Evolutionary conservation across 176 grass and related monocot species (phyloP).

Genomic region (Oryza meyeriana): DNA sequence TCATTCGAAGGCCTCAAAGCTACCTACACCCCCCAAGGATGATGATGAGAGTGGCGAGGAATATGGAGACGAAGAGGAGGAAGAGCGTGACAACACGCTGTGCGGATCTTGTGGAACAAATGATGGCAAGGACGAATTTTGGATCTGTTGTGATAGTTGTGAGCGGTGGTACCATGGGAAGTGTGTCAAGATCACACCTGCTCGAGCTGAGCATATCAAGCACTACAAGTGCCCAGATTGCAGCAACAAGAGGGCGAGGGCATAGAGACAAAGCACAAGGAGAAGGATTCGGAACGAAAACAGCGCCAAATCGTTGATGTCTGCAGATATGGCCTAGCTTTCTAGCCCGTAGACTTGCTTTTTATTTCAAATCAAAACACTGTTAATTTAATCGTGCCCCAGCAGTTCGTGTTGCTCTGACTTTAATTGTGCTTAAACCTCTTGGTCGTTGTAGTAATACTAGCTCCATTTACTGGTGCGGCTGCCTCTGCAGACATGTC

Average conservation of each 20-base stretch:
- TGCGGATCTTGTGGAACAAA: slow-evolving; percentile 85
- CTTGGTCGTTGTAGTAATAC: slow-evolving; percentile 38
- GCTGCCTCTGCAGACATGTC: slow-evolving; percentile 30
- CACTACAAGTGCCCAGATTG: slow-evolving; percentile 97
- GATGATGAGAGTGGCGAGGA: slow-evolving; percentile 71
- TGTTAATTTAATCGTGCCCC: slow-evolving; percentile 36
- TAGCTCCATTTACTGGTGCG: slow-evolving; percentile 36
- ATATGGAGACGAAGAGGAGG: slow-evolving; percentile 59
- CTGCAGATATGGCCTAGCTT: slow-evolving; percentile 50
- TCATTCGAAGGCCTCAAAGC: slow-evolving; percentile 48
- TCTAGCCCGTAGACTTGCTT: slow-evolving; percentile 57
- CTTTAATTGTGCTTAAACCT: slow-evolving; percentile 39
- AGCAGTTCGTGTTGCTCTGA: slow-evolving; percentile 41
- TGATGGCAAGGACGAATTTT: slow-evolving; percentile 81
- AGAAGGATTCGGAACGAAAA: background rate
- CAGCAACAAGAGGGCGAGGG: slow-evolving; percentile 65
- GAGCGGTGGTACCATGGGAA: slow-evolving; percentile 95
- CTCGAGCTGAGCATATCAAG: slow-evolving; percentile 91
- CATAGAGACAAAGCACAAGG: slow-evolving; percentile 12
- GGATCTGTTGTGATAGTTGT: slow-evolving; percentile 88
- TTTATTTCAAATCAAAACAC: slow-evolving; percentile 29
- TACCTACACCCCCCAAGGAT: slow-evolving; percentile 40
- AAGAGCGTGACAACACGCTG: slow-evolving; percentile 81
- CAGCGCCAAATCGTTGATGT: background rate
- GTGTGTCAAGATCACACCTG: slow-evolving; percentile 90